phyloP scores from a whole-genome alignment of 1,139 yeast genomes.

The Yamadazyma epiphylla region DNA sequence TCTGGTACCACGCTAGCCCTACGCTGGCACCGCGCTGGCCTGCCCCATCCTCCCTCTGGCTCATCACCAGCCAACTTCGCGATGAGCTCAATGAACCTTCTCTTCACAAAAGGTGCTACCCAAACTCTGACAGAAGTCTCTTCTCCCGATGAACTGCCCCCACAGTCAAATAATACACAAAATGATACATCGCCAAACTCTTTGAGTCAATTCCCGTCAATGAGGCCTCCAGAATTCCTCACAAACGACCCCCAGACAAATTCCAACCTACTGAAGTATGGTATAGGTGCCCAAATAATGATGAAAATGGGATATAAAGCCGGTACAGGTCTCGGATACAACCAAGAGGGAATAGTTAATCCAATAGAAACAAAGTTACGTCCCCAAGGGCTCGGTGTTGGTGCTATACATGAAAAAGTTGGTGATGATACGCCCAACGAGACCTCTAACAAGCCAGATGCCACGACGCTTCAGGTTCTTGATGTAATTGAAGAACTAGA shows the following conservation, averaged over 20 bases:
- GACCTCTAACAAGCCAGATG: neutral
- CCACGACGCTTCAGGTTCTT: constrained; percentile 14
- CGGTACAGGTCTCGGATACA: constrained; percentile 79
- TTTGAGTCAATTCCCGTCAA: too few species aligned
- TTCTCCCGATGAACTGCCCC: too few species aligned
- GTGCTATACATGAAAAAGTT: constrained; percentile 41
- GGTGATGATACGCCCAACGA: neutral
- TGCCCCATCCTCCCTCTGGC: too few species aligned
- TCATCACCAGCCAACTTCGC: too few species aligned
- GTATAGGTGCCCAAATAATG: constrained; percentile 80
- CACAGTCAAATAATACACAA: too few species aligned
- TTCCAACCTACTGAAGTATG: constrained; percentile 40
- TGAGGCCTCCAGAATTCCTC: neutral
- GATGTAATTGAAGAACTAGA: constrained; percentile 25
- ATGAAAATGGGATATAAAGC: constrained; percentile 82
- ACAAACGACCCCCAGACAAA: neutral
- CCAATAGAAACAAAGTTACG: constrained; percentile 73
- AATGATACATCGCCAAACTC: too few species aligned
- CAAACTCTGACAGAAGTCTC: too few species aligned
- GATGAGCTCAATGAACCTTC: too few species aligned
- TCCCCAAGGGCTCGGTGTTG: constrained; percentile 72
- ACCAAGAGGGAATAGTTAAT: constrained; percentile 66
- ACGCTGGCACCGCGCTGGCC: too few species aligned
- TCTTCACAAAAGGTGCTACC: too few species aligned
- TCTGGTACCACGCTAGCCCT: too few species aligned